Evolutionary conservation across 208 protist species (phyloP), one percentile per base, ranked within the genome.

Genomic region (Leptomonas pyrrhocoris): DNA sequence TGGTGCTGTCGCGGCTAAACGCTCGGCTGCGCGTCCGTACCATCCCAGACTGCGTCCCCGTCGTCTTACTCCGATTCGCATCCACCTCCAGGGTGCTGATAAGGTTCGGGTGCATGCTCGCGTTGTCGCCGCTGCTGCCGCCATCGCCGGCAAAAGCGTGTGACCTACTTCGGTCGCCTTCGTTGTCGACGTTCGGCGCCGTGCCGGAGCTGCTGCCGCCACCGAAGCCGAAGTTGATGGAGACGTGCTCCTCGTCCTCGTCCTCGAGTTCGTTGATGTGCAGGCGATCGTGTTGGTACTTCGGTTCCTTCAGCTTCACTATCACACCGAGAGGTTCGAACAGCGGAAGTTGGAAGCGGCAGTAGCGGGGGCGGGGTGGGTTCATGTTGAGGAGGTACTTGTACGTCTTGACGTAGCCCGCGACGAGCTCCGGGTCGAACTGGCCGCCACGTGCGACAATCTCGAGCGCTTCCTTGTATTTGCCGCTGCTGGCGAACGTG

Each of bases 381-480:
- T 56, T 67, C 61, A 67, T 67, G 16, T 27, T 53, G n/a, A 67
- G 30, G 2, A 67, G 31, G 61, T 67, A 57, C 23, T 67, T 55
- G 49, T 40, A 38, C 21, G 61, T 58, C 7, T 28, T 57, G 21
- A 48, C 61, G 61, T 36, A 67, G 61, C 48, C 23, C 27, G 61
- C 58, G 1, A 45, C 56, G 18, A 81, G 61, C 56, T 71, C 70
- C 16, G 63, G 62, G 18, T 81, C 77, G 23, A 77, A 57, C 45
- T 66, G 30, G 1, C 48, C 45, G 15, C 61, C 68, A 2, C 48
- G 50, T 38, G 67, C 54, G 2, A 77, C 34, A 16, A 77, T 53
- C 16, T 49, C 48, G 15, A 81, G 63, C 48, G 77, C 63, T 18
- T 68, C 54, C 15, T 19, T 27, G 46, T 73, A 81, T 30, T 68